Percentiles rank a stretch among this genome's conserved stretches.
These are phyloP conservation scores for Verbena officinalis DNA, from an alignment of 257 asterid genomes.

Conservation along the genomic window DNA sequence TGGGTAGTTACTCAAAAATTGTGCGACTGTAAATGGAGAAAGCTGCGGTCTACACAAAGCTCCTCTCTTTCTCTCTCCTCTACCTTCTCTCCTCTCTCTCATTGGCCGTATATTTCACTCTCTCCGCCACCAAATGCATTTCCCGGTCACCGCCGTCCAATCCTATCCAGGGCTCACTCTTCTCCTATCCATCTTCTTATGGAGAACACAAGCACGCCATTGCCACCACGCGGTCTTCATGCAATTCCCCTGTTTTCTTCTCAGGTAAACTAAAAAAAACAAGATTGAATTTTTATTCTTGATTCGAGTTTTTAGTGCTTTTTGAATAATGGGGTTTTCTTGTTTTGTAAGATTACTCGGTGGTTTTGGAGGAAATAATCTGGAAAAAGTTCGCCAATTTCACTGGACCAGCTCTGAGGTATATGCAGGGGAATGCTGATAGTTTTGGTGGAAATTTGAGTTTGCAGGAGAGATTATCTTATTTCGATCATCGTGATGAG, in stretches of 20 bases:
- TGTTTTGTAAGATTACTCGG: conserved; percentile 59
- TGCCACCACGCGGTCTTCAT: conserved; percentile 78
- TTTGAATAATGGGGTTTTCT: conserved; percentile 18
- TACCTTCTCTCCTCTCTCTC: conserved; percentile 65
- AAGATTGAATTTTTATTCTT: neutral
- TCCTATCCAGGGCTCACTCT: conserved; percentile 68
- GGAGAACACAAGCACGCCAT: conserved; percentile 87
- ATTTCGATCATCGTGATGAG: conserved; percentile 44
- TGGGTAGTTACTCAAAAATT: neutral
- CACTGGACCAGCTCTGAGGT: conserved; percentile 37
- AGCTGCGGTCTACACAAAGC: conserved; percentile 54
- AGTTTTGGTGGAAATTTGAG: conserved; percentile 83
- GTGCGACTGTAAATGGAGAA: conserved; percentile 40
- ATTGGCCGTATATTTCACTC: conserved; percentile 49
- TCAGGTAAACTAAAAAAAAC: conserved; percentile 45
- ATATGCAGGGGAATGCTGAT: conserved; percentile 51
- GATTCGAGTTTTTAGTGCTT: neutral
- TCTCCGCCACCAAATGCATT: conserved; percentile 69
- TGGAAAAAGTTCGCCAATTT: conserved; percentile 38
- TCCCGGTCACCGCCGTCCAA: conserved; percentile 70
- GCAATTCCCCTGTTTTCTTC: conserved; percentile 79
- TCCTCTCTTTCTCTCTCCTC: conserved; percentile 70
- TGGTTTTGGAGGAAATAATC: conserved; percentile 53
- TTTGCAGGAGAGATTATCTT: conserved; percentile 48
- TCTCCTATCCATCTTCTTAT: conserved; percentile 77